phyloP scores from a whole-genome alignment of 1,284 basidiomycete species.

The Pyrrhoderma noxium region DNA sequence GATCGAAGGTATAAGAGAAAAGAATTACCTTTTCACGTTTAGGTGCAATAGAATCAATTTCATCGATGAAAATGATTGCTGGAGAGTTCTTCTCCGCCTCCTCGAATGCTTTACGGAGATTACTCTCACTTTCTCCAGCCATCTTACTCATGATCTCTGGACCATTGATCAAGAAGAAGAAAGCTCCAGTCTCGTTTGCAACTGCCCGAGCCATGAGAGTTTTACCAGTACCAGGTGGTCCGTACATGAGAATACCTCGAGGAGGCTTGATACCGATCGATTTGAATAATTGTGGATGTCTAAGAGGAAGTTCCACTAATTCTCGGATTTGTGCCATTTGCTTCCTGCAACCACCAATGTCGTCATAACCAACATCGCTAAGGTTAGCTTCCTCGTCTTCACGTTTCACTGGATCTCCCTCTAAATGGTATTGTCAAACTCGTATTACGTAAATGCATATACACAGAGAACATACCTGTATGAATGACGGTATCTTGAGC shows the following conservation, averaged over 20 bases:
- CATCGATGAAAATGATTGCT: conserved; percentile 99
- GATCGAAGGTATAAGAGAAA: background rate
- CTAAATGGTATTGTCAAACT: conserved; percentile 34
- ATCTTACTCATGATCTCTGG: conserved; percentile 99
- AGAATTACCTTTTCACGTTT: conserved; percentile 95
- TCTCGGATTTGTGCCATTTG: conserved; percentile 99
- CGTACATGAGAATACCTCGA: conserved; percentile 94
- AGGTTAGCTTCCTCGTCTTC: conserved; percentile 98
- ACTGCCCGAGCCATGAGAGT: conserved; percentile 99
- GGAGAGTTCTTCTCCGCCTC: conserved; percentile 99
- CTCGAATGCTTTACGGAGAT: conserved; percentile 96
- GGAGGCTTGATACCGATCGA: conserved; percentile 99
- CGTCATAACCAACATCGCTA: conserved; percentile 96
- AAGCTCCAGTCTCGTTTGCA: conserved; percentile 98
- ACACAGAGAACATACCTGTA: conserved; percentile 47
- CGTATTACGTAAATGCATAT: no score
- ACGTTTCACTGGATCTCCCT: conserved; percentile 98
- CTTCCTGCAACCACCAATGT: conserved; percentile 98
- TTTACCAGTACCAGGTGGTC: conserved; percentile 96
- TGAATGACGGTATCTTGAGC: conserved; percentile 97
- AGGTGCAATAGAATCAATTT: conserved; percentile 98
- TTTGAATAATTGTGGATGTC: conserved; percentile 99
- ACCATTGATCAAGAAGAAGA: conserved; percentile 99
- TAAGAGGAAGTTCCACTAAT: conserved; percentile 94
- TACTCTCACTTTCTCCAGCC: conserved; percentile 97